Conservation (phyloP, 1,284 basidiomycete species). For the Hemileia vastatrix region DNA sequence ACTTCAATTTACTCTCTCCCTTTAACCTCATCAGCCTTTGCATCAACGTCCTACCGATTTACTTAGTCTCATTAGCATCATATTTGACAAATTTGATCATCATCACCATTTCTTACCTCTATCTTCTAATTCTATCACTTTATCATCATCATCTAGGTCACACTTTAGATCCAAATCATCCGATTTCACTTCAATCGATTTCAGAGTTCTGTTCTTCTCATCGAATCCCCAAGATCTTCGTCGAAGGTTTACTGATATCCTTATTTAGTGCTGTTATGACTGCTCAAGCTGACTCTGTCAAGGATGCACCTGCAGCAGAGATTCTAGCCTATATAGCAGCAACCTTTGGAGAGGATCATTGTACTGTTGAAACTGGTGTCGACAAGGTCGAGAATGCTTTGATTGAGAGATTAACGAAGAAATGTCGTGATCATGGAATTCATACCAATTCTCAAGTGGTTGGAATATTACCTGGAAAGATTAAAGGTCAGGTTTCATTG, state of each 20-base stretch:
- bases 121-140: constrained; percentile 28
- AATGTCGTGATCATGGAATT: background rate
- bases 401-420: background rate
- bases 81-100: too few relatives aligned
- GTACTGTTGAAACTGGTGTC: constrained; percentile 33
- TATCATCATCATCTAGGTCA: constrained; percentile 31
- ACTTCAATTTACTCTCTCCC: too few relatives aligned
- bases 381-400: constrained; percentile 31
- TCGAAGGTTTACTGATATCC: constrained; percentile 30
- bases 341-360: constrained; percentile 34
- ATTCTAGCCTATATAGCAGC: constrained; percentile 35
- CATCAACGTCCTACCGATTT: too few relatives aligned
- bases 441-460: background rate
- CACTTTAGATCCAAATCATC: constrained; percentile 29
- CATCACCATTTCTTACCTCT: too few relatives aligned
- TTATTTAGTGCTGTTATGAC: constrained; percentile 39
- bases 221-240: constrained; percentile 25
- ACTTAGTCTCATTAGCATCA: too few relatives aligned
- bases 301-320: constrained; percentile 31
- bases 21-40: too few relatives aligned
- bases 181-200: constrained; percentile 26
- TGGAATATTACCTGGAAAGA: background rate
- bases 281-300: constrained; percentile 25
- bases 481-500: background rate
- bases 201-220: constrained; percentile 9